Evolutionary conservation across 306 rosid species (phyloP), one percentile per base, ranked within the genome.

Genomic region (Cotoneaster glaucophyllus): DNA sequence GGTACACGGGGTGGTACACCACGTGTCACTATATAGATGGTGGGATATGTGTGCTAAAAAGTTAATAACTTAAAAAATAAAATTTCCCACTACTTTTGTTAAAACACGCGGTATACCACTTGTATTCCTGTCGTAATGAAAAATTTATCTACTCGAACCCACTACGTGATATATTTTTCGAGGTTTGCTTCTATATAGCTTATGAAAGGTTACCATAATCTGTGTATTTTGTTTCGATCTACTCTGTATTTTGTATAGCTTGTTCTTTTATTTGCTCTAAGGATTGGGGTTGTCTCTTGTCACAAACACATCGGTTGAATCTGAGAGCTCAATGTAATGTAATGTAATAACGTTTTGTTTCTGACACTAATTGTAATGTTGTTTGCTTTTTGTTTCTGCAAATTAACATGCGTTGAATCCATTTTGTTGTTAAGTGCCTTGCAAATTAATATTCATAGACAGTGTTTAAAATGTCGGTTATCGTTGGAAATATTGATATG

Each of bases 181-280:
- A n/a, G 11, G 12, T 21, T 59, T 59, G 29, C 14, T 25, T 25
- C 1, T 59, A 12, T 59, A 77, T 76, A 67, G 80, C 34, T 74
- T 59, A 74, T 61, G 65, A n/a, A 83, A 74, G 5, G 82, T 6
- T 74, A 65, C 61, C 67, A 45, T 75, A 62, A 34, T 15, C 1
- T 71, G 37, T 50, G 21, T 50, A n/a, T 25, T 13, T 53, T 32
- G n/a, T 9, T 5, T 11, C 41, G 21, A 17, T 19, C 19, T 25
- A 31, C 43, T 2, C 12, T 15, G 41, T 57, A 26, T 53, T 62
- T 22, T 77, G 76, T 82, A 77, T 73, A 73, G 78, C 63, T 4
- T n/a, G 0, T 64, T 41, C 14, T 39, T 53, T 22, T 32, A 14
- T 70, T 70, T 54, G 53, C 69, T 50, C 32, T 50, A 44, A 57